Evolutionary conservation across 1,284 basidiomycete species (phyloP).

Genomic region (Trichosporon sp.): DNA sequence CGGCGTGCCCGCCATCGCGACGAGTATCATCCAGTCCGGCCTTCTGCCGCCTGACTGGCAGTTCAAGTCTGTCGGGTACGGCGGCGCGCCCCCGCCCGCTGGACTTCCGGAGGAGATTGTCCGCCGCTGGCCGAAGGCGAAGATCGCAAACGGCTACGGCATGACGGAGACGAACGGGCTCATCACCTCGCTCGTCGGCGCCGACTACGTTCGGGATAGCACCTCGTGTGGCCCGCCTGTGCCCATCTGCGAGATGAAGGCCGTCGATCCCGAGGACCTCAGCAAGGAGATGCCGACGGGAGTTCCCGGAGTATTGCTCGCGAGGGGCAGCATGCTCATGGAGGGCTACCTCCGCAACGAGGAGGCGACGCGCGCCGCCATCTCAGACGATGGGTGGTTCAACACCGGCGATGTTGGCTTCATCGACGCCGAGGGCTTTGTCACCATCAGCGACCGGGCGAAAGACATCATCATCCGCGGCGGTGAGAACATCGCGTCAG

Average conservation of each 20-base stretch:
- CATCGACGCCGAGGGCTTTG: constrained; percentile 33
- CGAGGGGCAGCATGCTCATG: constrained; percentile 38
- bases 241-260: constrained; percentile 32
- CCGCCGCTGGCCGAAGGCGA: constrained; percentile 29
- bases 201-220: constrained; percentile 28
- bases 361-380: constrained; percentile 9
- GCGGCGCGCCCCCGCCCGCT: constrained; percentile 40
- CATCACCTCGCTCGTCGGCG: constrained; percentile 32
- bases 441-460: constrained; percentile 36
- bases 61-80: constrained; percentile 38
- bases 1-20: constrained; percentile 41
- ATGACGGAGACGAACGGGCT: constrained; percentile 44
- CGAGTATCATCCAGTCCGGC: constrained; percentile 20
- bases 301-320: constrained; percentile 27
- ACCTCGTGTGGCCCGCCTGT: constrained; percentile 26
- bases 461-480: constrained; percentile 43
- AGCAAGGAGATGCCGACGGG: constrained; percentile 18
- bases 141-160: constrained; percentile 33
- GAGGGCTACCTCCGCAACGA: constrained; percentile 33
- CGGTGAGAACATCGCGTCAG: constrained; percentile 37
- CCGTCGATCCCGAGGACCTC: constrained; percentile 26
- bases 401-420: constrained; percentile 40
- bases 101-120: constrained; percentile 29
- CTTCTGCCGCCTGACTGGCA: constrained; percentile 10
- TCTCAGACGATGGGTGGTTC: constrained; percentile 38